Evolutionary conservation across 257 asterid genomes (phyloP), one percentile per base, ranked within the genome.

Genomic region (Jacaranda mimosifolia): DNA sequence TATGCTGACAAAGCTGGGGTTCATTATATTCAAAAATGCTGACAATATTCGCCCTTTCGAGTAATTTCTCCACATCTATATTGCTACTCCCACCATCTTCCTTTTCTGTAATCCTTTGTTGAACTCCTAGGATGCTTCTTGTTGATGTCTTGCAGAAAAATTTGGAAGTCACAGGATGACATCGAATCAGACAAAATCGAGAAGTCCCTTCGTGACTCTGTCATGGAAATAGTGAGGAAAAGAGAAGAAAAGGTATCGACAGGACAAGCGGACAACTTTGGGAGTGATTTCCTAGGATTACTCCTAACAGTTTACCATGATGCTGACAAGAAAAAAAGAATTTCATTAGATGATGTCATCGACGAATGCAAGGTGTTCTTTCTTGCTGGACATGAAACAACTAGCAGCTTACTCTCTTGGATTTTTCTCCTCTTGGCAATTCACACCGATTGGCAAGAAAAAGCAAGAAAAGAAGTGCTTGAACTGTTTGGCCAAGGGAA

Each of bases 381-480:
- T 71, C 66, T 82, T 18, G 93, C 93, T 6, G 94, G 94, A 53
- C 92, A 89, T 32, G 94, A 86, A 74, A 86, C 92, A 26, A 82
- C 91, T 12, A 80, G 79, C 71, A 84, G 86, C 68, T 73, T 86
- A 11, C 79, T 86, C 0, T 52, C 86, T 6, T 89, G 92, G 96
- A 80, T 81, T 17, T 2, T 76, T 69, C 66, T 91, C 12, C 91
- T 89, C 62, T 69, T 88, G 10, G 85, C 91, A 55, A 74, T 85
- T 46, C 87, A 89, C 86, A 83, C 85, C 32, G 92, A 90, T 55
- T 88, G 96, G 92, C 96, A 91, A 79, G 90, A 91, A 10, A 87
- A 85, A 59, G 94, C 87, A 39, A 83, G 91, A 52, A 49, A 85
- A 9, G 91, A 87, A 63, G 84, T 76, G 11, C 2, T 83, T 21